A percentile compares a stretch with the other conserved stretches of the same genome.
phyloP scores from a whole-genome alignment of 1,284 basidiomycete species.

The Puccinia brachypodii region DNA sequence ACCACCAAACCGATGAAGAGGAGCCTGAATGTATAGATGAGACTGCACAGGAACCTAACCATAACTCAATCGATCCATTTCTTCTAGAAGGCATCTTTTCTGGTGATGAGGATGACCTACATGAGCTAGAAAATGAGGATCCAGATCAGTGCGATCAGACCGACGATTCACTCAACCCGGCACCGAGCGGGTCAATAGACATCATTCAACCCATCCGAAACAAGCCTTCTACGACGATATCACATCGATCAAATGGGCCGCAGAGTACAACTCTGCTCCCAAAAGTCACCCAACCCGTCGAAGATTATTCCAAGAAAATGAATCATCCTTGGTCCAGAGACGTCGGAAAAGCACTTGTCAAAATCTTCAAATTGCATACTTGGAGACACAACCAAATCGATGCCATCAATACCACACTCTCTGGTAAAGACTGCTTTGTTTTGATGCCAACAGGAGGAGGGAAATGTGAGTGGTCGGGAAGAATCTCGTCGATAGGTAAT shows the following conservation, averaged over 20 bases:
- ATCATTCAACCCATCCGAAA: background rate
- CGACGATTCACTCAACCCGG: background rate
- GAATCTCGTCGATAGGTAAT: background rate
- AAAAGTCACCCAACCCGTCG: background rate
- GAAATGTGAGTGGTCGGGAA: slow-evolving; percentile 61
- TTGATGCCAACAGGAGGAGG: slow-evolving; percentile 97
- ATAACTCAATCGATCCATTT: background rate
- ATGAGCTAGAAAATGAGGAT: background rate
- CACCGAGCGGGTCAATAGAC: slow-evolving; percentile 17
- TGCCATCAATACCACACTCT: slow-evolving; percentile 77
- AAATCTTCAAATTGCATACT: slow-evolving; percentile 67
- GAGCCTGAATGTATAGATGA: background rate
- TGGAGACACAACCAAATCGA: slow-evolving; percentile 86
- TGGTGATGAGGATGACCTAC: background rate
- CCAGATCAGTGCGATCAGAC: background rate
- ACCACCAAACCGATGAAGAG: background rate
- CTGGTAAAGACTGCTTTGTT: slow-evolving; percentile 83
- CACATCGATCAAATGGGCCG: background rate
- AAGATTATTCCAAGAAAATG: slow-evolving; percentile 50
- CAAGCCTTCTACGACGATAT: background rate
- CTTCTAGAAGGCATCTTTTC: slow-evolving; percentile 27
- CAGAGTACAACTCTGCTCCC: background rate
- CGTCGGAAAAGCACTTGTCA: slow-evolving; percentile 66
- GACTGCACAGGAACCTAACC: background rate
- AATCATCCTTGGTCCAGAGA: slow-evolving; percentile 63